phyloP scores from a whole-genome alignment of 2,329 filamentous ascomycete genomes.

The Chaetomium sp. region DNA sequence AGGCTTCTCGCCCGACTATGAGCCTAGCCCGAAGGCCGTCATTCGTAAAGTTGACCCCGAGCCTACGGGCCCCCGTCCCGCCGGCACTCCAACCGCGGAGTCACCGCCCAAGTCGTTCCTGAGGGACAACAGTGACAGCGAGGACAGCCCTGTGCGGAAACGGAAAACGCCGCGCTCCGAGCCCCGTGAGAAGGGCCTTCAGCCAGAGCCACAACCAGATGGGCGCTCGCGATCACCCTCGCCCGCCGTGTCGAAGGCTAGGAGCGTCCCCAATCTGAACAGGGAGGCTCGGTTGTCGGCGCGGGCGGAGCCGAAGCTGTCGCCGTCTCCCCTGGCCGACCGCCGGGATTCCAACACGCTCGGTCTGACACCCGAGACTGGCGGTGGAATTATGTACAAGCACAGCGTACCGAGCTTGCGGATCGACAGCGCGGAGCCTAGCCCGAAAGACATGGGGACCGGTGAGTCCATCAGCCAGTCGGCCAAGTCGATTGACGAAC shows the following conservation, averaged over 20 bases:
- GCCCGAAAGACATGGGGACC: slow-evolving; percentile 38
- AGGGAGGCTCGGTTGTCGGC: slow-evolving; percentile 25
- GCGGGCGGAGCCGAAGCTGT: slow-evolving; percentile 25
- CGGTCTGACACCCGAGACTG: slow-evolving; percentile 47
- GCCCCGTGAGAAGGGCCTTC: slow-evolving; percentile 25
- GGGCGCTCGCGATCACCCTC: slow-evolving; percentile 31
- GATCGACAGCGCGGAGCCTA: slow-evolving; percentile 47
- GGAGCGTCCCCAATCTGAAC: slow-evolving; percentile 36
- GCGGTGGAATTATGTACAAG: slow-evolving; percentile 46
- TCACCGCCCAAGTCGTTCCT: slow-evolving; percentile 51
- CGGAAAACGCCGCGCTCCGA: slow-evolving; percentile 25
- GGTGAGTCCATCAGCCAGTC: slow-evolving; percentile 30
- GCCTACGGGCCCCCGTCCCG: slow-evolving; percentile 15
- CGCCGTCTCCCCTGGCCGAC: slow-evolving; percentile 40
- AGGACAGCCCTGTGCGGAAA: slow-evolving; percentile 42
- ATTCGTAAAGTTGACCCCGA: slow-evolving; percentile 62
- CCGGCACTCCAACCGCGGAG: slow-evolving; percentile 43
- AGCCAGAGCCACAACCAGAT: slow-evolving; percentile 24
- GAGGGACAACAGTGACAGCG: slow-evolving; percentile 55
- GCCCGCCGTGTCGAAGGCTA: slow-evolving; percentile 35
- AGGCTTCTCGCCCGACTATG: slow-evolving; percentile 76
- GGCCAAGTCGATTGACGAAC: slow-evolving; percentile 56
- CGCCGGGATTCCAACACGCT: slow-evolving; percentile 44
- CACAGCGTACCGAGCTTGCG: slow-evolving; percentile 47
- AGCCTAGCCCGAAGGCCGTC: slow-evolving; percentile 70